Conservation (phyloP, 2,329 filamentous ascomycete species). For the Neofusicoccum ribis region DNA sequence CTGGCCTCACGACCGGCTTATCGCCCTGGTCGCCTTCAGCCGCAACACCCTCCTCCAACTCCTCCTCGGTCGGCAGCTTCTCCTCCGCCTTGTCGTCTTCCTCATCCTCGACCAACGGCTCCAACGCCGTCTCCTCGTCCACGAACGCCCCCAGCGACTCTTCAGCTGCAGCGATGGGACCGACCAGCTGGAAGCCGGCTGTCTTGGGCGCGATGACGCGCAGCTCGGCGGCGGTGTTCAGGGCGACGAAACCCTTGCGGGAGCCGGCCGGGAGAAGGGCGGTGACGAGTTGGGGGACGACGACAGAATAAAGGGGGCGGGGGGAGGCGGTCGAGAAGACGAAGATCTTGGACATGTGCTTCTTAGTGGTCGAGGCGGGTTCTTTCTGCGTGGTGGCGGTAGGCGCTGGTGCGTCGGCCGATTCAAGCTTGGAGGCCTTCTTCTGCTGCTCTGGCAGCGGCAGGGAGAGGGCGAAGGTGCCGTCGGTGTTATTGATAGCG, state of each 20-base stretch:
- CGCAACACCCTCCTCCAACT: constrained; percentile 35
- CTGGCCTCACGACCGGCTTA: constrained; percentile 64
- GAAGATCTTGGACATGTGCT: constrained; percentile 50
- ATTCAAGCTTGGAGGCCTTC: not conserved
- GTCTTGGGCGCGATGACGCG: constrained; percentile 46
- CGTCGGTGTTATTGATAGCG: constrained; percentile 63
- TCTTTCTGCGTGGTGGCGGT: constrained; percentile 27
- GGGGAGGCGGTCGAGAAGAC: constrained; percentile 66
- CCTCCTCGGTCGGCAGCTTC: constrained; percentile 25
- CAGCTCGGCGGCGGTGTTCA: constrained; percentile 76
- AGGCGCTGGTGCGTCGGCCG: not conserved
- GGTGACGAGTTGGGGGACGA: constrained; percentile 59
- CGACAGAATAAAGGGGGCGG: constrained; percentile 59
- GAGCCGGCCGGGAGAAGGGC: constrained; percentile 63
- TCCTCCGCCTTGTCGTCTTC: constrained; percentile 28
- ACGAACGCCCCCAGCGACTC: constrained; percentile 28
- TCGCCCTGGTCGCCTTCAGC: constrained; percentile 45
- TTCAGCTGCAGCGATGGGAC: constrained; percentile 30
- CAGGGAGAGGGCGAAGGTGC: constrained; percentile 45
- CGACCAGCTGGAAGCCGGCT: constrained; percentile 29
- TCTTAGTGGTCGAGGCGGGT: not conserved
- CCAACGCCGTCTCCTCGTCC: constrained; percentile 23
- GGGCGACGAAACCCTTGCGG: constrained; percentile 69
- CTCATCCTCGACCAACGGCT: constrained; percentile 27
- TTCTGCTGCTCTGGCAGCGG: constrained; percentile 36